phyloP scores from a whole-genome alignment of 306 rosid species.

The Castanospermum australe region DNA sequence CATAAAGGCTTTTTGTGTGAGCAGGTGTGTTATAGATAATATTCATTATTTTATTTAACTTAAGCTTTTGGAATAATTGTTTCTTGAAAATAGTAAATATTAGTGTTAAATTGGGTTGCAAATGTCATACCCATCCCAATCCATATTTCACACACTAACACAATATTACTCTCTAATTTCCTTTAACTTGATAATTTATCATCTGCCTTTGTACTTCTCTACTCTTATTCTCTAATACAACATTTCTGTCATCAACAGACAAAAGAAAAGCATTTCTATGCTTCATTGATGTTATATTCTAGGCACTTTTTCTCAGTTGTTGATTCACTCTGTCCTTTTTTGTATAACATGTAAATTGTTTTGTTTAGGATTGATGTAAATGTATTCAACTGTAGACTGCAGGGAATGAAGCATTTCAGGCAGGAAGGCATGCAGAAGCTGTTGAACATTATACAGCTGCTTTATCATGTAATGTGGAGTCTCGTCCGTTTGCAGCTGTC shows the following conservation, averaged over 20 bases:
- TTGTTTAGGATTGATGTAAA: conserved; percentile 17
- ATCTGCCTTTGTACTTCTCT: background rate
- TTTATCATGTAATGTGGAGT: conserved; percentile 79
- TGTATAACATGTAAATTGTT: conserved; percentile 7
- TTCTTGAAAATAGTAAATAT: too few species aligned
- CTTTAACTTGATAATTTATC: background rate
- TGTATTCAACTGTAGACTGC: conserved; percentile 58
- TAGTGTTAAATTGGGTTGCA: too few species aligned
- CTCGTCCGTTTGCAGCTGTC: conserved; percentile 85
- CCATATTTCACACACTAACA: background rate
- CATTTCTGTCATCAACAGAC: background rate
- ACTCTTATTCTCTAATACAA: background rate
- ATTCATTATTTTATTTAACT: too few species aligned
- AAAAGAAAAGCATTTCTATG: background rate
- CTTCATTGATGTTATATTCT: background rate
- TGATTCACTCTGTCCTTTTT: conserved; percentile 12
- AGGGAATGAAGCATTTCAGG: conserved; percentile 97
- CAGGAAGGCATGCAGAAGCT: conserved; percentile 78
- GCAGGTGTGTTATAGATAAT: too few species aligned
- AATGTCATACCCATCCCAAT: background rate
- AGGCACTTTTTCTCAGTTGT: background rate
- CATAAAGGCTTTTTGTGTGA: too few species aligned
- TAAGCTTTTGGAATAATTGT: too few species aligned
- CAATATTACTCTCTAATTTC: background rate
- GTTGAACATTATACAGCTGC: conserved; percentile 83